phyloP scores from a whole-genome alignment of 1,284 basidiomycete genomes.

The Cryptococcus floricola region DNA sequence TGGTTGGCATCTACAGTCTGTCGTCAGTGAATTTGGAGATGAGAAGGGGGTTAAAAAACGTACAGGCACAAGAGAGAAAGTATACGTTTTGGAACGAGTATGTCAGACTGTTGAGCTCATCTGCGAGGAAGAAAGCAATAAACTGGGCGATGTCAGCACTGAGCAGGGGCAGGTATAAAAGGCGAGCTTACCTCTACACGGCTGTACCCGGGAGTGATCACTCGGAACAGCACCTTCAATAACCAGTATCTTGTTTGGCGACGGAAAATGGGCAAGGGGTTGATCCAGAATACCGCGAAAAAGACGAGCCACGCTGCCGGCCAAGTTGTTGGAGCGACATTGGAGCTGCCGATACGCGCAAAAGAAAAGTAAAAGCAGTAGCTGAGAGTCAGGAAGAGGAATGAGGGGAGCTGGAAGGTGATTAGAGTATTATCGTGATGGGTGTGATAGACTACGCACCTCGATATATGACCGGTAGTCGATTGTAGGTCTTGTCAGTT shows the following conservation, averaged over 20 bases:
- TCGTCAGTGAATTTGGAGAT: not conserved
- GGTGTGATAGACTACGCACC: conserved; percentile 47
- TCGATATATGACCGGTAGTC: conserved; percentile 81
- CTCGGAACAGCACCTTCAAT: conserved; percentile 59
- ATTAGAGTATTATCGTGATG: not conserved
- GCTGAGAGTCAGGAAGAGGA: conserved; percentile 70
- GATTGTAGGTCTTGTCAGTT: conserved; percentile 69
- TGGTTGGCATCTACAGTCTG: conserved; percentile 26
- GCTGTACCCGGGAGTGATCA: conserved; percentile 66
- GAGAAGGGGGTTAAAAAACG: conserved; percentile 3
- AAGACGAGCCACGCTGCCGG: conserved; percentile 79
- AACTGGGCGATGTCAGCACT: conserved; percentile 13
- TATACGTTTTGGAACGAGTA: conserved; percentile 71
- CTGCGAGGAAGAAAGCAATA: conserved; percentile 54
- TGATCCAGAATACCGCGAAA: conserved; percentile 60
- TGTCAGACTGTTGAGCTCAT: conserved; percentile 70
- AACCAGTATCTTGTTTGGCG: conserved; percentile 75
- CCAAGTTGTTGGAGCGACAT: conserved; percentile 62
- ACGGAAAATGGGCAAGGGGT: conserved; percentile 70
- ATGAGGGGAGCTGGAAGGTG: conserved; percentile 64
- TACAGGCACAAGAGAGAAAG: conserved; percentile 45
- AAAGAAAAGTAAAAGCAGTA: conserved; percentile 86
- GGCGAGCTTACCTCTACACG: conserved; percentile 64
- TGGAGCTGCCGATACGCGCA: conserved; percentile 56
- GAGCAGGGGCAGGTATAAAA: not conserved